Evolutionary conservation across 2,329 filamentous ascomycete species (phyloP).

Genomic region (Cladosporium sphaerospermum): DNA sequence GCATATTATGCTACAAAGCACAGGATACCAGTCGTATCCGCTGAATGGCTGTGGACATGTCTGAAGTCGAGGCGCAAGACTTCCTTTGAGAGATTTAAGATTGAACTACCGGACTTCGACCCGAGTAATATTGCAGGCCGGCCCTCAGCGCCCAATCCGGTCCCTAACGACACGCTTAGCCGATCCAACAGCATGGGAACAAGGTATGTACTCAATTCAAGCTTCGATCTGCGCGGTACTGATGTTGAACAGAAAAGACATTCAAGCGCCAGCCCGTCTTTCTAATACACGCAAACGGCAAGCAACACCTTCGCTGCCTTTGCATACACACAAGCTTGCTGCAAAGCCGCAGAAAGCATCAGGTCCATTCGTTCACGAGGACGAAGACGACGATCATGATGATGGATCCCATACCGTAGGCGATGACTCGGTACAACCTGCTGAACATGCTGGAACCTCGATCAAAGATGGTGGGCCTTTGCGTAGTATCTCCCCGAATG

Average conservation of each 20-base stretch:
- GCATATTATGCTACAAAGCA: constrained; percentile 68
- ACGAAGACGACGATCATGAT: constrained; percentile 23
- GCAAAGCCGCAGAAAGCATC: background rate
- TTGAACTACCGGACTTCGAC: constrained; percentile 16
- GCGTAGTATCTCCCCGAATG: constrained; percentile 26
- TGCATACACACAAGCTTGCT: constrained; percentile 16
- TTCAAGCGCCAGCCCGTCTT: constrained; percentile 16
- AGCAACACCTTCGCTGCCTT: constrained; percentile 24
- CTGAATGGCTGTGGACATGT: constrained; percentile 80
- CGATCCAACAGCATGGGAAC: background rate
- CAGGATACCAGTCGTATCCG: constrained; percentile 72
- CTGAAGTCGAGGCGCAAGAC: constrained; percentile 50
- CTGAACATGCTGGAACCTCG: too few relatives aligned
- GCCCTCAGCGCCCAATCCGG: constrained; percentile 15
- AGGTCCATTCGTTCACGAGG: constrained; percentile 25
- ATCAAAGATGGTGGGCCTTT: constrained; percentile 14
- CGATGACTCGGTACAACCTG: too few relatives aligned
- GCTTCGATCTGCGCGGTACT: background rate
- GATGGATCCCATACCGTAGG: background rate
- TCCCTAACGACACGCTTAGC: constrained; percentile 4
- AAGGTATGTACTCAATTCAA: background rate
- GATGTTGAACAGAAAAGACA: constrained; percentile 2
- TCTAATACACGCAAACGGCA: constrained; percentile 27
- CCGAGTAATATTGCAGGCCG: constrained; percentile 12
- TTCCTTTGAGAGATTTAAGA: constrained; percentile 36